phyloP scores from a whole-genome alignment of 108 stramenopile genomes.

The Skeletonema marinoi region DNA sequence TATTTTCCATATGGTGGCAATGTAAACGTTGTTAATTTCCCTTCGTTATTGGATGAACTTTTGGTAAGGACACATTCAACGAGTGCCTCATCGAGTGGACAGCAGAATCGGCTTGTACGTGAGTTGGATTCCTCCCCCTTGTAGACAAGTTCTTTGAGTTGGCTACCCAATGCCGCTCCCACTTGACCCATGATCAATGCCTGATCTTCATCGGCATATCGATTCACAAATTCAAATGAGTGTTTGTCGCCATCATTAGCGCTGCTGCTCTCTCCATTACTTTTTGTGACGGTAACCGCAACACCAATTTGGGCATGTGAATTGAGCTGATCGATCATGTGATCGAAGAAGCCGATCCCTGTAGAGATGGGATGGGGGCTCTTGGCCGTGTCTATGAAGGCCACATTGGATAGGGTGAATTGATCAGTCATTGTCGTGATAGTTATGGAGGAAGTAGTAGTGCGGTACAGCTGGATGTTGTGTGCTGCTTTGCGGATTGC shows the following conservation, averaged over 20 bases:
- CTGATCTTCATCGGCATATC: constrained; percentile 60
- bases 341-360: constrained; percentile 72
- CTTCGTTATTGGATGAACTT: constrained; percentile 10
- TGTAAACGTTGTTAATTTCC: constrained; percentile 36
- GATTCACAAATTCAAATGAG: constrained; percentile 45
- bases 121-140: neutral
- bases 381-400: constrained; percentile 34
- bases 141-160: constrained; percentile 33
- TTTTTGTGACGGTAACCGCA: constrained; percentile 42
- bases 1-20: constrained; percentile 81
- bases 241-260: constrained; percentile 3
- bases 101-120: constrained; percentile 62
- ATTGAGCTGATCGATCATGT: constrained; percentile 90
- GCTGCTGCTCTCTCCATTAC: neutral
- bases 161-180: constrained; percentile 60
- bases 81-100: constrained; percentile 88
- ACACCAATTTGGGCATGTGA: constrained; percentile 89
- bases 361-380: constrained; percentile 60
- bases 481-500: no score
- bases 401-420: constrained; percentile 33
- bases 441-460: neutral
- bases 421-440: constrained; percentile 17
- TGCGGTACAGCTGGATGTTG: no score
- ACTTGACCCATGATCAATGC: constrained; percentile 42
- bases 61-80: constrained; percentile 65